Evolutionary conservation across 495 filamentous ascomycete genomes (phyloP), one percentile per base, ranked within the genome.

Genomic region (Chaetomidium leptoderma): DNA sequence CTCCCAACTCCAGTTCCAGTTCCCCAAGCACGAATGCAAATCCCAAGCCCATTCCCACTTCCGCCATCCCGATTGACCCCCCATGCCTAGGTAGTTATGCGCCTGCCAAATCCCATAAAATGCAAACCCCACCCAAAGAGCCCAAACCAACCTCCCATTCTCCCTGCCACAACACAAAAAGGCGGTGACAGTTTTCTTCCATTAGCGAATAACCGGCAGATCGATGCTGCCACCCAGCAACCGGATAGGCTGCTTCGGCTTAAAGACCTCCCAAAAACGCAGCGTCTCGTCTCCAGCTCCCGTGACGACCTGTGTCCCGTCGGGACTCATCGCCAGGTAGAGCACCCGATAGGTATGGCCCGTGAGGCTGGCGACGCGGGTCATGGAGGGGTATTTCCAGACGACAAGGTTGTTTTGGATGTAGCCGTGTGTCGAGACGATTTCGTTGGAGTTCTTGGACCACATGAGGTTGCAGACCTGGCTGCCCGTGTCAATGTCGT

Each of bases 371-470:
- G 88, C 93, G 6, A 98, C 90, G 64, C 97, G 93, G 37, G 88
- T 89, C 95, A 98, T 97, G 65, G 84, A 88, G 1, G 93, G 93
- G 68, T 97, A 97, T 68, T 97, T 97, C 93, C 93, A 98, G 55
- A 98, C 86, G 17, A 97, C 91, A 62, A 98, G 96, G 69, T 97
- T 92, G 66, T 98, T 96, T 69, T 98, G 95, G 55, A 82, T 87
- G 75, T 96, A 98, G n/a, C 93, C 93, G 68, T 98, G 93, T 4
- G 93, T 98, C 39, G 86, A 91, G 59, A 98, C 93, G 63, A 98
- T 87, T 74, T 98, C 93, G 69, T 96, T 95, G 26, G 87, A 92
- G 66, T 95, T 97, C 70, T 91, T 92, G 19, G 83, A 88, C 93
- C 95, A 98, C 9, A 90, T 87, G 16, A 98, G 79, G 69, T 97